Base-by-base conservation (phyloP, 352 stramenopile genomes). In the Peronospora tabacina region DNA sequence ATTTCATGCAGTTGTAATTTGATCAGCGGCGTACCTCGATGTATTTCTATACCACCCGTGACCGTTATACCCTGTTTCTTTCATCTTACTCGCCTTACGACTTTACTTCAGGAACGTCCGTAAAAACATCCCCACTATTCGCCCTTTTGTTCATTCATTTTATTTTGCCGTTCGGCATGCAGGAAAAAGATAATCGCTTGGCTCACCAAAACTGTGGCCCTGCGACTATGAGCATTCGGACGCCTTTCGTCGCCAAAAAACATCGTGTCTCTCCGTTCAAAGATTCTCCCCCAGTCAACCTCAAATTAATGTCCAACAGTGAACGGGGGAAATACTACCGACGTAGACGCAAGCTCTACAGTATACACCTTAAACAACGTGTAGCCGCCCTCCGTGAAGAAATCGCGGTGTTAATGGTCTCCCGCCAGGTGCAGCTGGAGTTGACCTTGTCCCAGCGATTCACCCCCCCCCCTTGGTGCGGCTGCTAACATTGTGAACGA, bases 271-370 rank as follows among this genome's bases (percentile, higher is more conserved):
- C 28, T 10, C 11, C 45, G 22, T 55, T 38, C 11, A 24, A 46
- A 3, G 40, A 49, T 1, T 0, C 26, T 1, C 35, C 51, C 0
- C 57, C 51, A 29, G 37, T 61, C 37, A 57, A 67, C 45, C 48
- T 78, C 36, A 72, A 73, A 52, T 24, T 54, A 50, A 81, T 85
- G 73, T 68, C 50, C 47, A 85, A 82, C 47, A 85, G 74, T 47
- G 74, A 85, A 44, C 71, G 74, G 2, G 68, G 70, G 15, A 86
- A 86, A 52, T 75, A 82, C 16, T 84, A 86, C 51, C 72, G 75
- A 32, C 67, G 60, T 24, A 61, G 66, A 39, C 62, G 72, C 22
- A 80, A 82, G 44, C 48, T 63, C 39, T 84, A 82, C 55, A 53
- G 69, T 6, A 55, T 58, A 26, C 43, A 68, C 5, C 48, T 86